These are phyloP conservation scores for Eragrostis tef DNA, from an alignment of 202 grass and related monocot genomes.

Conservation along the genomic window DNA sequence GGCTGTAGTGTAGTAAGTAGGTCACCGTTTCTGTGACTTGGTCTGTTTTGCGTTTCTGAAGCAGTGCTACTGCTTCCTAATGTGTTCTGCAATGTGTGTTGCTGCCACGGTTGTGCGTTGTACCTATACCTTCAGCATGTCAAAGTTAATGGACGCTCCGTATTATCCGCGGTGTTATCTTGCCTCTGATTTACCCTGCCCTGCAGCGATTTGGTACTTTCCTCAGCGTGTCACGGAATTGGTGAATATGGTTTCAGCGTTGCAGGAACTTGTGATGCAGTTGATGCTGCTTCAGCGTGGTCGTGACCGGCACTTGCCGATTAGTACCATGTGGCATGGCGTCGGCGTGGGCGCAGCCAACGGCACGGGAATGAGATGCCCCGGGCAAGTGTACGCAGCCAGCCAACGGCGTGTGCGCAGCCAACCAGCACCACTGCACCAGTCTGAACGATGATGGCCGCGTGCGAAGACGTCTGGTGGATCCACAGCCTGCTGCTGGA, in stretches of 20 bases:
- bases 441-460: no score
- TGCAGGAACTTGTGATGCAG: no score
- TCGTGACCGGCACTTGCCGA: no score
- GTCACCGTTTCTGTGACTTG: constrained; percentile 53
- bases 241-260: no score
- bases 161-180: not conserved
- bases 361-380: no score
- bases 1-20: not conserved
- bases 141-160: not conserved
- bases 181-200: not conserved
- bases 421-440: no score
- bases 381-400: no score
- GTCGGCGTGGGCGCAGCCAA: no score
- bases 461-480: no score
- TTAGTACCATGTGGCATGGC: no score
- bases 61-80: not conserved
- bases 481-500: not conserved
- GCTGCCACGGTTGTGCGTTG: not conserved
- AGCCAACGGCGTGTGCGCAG: no score
- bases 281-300: no score
- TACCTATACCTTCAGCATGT: not conserved
- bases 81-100: not conserved
- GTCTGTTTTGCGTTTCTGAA: constrained; percentile 26
- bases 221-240: not conserved
- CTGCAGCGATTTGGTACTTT: not conserved